Evolutionary conservation across 2,329 filamentous ascomycete genomes (phyloP).

Genomic region (Phaeophleospora eucalypticola): DNA sequence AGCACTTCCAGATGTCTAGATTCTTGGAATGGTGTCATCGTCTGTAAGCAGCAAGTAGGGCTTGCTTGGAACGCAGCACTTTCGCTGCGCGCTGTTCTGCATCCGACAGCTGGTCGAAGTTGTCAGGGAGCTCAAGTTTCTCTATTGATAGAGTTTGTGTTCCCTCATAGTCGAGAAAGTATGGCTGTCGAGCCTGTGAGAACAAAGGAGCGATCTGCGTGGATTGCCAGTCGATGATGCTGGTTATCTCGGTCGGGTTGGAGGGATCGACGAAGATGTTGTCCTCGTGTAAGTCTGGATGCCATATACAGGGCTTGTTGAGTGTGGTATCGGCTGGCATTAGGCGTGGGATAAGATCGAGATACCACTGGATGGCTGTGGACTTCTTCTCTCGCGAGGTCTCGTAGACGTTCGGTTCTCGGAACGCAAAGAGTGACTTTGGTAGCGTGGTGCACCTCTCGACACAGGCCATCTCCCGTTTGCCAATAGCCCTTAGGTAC

Average conservation of each 20-base stretch:
- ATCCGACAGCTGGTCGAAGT: not conserved
- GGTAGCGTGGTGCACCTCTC: too few species aligned
- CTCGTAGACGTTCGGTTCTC: too few species aligned
- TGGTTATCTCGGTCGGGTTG: conserved; percentile 30
- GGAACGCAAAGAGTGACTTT: too few species aligned
- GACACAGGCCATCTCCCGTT: too few species aligned
- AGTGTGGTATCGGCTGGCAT: conserved; percentile 11
- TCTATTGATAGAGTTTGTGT: conserved; percentile 25
- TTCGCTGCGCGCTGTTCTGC: conserved; percentile 2
- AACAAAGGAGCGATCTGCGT: conserved; percentile 36
- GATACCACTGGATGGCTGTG: too few species aligned
- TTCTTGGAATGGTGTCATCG: too few species aligned
- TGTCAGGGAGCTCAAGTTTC: conserved; percentile 30
- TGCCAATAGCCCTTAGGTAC: too few species aligned
- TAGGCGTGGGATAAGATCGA: too few species aligned
- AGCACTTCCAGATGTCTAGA: too few species aligned
- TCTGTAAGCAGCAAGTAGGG: conserved; percentile 2
- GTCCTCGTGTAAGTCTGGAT: conserved; percentile 37
- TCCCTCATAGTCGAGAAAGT: conserved; percentile 35
- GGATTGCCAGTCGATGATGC: conserved; percentile 38
- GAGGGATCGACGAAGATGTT: conserved; percentile 36
- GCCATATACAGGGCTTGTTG: conserved; percentile 27
- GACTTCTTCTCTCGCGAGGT: too few species aligned
- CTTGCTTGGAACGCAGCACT: too few species aligned
- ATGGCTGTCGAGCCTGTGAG: conserved; percentile 33